Base-by-base conservation (phyloP, 2,329 filamentous ascomycete species). In the Sporothrix euskadiensis region DNA sequence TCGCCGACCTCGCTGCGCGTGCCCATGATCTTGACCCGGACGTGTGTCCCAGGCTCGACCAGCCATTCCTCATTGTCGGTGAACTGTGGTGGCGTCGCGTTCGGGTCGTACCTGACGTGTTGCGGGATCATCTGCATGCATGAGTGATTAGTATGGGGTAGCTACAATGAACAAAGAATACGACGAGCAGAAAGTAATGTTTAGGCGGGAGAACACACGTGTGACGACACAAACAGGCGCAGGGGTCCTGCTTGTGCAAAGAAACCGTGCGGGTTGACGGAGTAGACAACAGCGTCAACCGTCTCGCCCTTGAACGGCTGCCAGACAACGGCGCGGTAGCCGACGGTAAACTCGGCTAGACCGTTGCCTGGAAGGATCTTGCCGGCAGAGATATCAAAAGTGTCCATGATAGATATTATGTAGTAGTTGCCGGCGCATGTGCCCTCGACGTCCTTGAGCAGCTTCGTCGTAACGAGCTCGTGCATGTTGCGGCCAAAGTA, bases 281-380 rank as follows among this genome's bases (percentile, higher is more conserved):
- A 95, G 77, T 91, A 92, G 74, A 98, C 95, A 77, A 97, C 91
- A 57, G 94, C 95, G 86, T 99, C 96, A 79, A 98, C 96, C 82
- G 96, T 97, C 87, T 99, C 96, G 80, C 96, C 95, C 83, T 96
- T 95, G 86, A 98, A 99, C 12, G 96, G 96, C 79, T 95, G 90
- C 95, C 95, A 99, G 73, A 99, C 94, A 74, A 99, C 95, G 71
- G 96, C 96, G 75, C 94, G 93, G 81, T 98, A 99, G 79, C 92
- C 90, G 66, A 99, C 94, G 0, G 93, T 97, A 81, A 98, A 99
- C 83, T 98, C 94, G 26, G 96, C 95, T 77, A 97, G 88, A 10
- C 94, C 96, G 75, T 92, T 97, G 9, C 95, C 93, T 3, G 96
- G 95, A 73, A 98, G 88, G 75, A 99, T 95, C 78, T 94, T 91